Base-by-base conservation (phyloP, 2,329 filamentous ascomycete genomes). In the Bipolaris victoriae region DNA sequence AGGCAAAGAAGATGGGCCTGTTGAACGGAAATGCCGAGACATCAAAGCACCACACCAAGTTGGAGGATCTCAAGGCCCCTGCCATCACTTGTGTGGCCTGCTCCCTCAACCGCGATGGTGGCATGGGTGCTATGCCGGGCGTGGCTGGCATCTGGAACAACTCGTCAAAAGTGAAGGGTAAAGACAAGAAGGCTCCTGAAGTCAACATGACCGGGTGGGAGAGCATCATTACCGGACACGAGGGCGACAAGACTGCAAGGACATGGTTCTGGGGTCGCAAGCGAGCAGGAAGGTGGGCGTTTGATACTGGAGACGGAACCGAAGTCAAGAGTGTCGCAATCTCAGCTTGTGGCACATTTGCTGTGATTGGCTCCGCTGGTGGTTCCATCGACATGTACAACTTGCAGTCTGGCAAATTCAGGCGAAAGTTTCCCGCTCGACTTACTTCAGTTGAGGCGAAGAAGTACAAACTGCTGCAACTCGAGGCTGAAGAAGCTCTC, bases 241-340 rank as follows among this genome's bases (percentile, higher is more conserved):
- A 89, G 70, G 87, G 89, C 49, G 94, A 98, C 70, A 84, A 88
- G 43, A 90, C 86, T 71, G 95, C 92, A 16, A 87, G 95, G 51
- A 98, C 95, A 1, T 99, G 95, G 95, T 97, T 97, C 78, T 98
- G 95, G 93, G 95, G 94, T 5, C 88, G 92, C 55, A 97, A 96
- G 78, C 88, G 90, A 68, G 93, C 95, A 47, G 95, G 95, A 10
- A 85, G 95, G 62, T 99, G 95, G 95, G 89, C 90, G 0, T 91
- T 99, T 66, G 88, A 90, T 63, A 97, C 93, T 0, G 86, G 89
- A 39, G 95, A 99, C 77, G 86, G 86, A 16, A 85, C 87, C n/a
- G 86, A 92, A 68, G 94, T 97, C 35, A 84, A 80, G 63, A 94
- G 90, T 51, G 92, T 99, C 18, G 86, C 92, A 10, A 89, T 99